Percentiles rank a stretch among this genome's conserved stretches.
phyloP scores from a whole-genome alignment of 768 basidiomycete species.

The Daedalea quercina region DNA sequence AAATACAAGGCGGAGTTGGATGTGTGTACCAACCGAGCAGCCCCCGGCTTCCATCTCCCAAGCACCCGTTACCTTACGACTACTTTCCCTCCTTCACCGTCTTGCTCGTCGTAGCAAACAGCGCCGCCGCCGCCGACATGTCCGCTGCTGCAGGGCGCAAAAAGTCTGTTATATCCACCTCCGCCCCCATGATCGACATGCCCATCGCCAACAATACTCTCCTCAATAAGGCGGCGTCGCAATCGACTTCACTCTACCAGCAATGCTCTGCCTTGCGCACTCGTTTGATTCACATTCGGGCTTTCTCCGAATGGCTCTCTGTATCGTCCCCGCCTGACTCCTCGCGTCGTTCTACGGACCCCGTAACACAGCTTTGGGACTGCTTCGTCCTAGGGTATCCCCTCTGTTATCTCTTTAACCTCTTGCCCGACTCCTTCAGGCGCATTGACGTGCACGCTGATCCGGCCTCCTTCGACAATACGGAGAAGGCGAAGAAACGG shows the following conservation, averaged over 20 bases:
- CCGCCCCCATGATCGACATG: slow-evolving; percentile 63
- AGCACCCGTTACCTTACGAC: slow-evolving; percentile 3
- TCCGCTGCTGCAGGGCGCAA: slow-evolving; percentile 46
- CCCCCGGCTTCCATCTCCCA: slow-evolving; percentile 12
- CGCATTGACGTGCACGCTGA: slow-evolving; percentile 55
- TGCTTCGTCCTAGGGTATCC: slow-evolving; percentile 89
- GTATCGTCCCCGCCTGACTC: slow-evolving; percentile 44
- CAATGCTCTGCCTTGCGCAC: slow-evolving; percentile 77
- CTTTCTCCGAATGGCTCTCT: slow-evolving; percentile 65
- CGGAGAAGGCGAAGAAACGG: slow-evolving; percentile 83
- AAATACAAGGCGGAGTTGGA: slow-evolving; percentile 6
- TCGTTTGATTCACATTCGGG: slow-evolving; percentile 71
- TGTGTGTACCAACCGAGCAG: slow-evolving; percentile 6
- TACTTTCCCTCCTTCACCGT: slow-evolving; percentile 5
- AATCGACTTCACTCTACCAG: slow-evolving; percentile 86
- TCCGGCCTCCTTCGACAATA: slow-evolving; percentile 53
- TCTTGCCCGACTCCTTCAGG: slow-evolving; percentile 48
- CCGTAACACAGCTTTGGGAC: slow-evolving; percentile 92
- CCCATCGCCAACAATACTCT: slow-evolving; percentile 77
- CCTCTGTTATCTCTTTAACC: slow-evolving; percentile 94
- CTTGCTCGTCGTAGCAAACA: slow-evolving; percentile 4
- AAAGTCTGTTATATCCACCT: slow-evolving; percentile 34
- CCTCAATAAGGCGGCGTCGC: slow-evolving; percentile 86
- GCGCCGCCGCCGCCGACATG: slow-evolving; percentile 26
- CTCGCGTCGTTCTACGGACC: slow-evolving; percentile 75